These are phyloP conservation scores for Candolleomyces eurysporus DNA, from an alignment of 768 basidiomycete genomes.

Conservation along the genomic window DNA sequence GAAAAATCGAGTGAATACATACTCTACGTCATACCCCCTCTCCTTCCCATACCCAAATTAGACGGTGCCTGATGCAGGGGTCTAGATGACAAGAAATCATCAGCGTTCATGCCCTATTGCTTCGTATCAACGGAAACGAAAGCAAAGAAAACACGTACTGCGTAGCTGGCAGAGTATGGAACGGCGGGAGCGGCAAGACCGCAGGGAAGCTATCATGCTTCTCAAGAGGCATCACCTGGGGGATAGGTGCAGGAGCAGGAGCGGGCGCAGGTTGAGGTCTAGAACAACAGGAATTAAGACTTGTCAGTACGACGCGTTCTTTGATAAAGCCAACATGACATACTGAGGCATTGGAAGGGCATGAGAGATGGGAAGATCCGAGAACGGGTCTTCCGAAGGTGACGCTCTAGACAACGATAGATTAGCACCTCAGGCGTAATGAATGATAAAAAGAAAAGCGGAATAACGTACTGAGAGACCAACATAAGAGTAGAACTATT, in stretches of 20 bases:
- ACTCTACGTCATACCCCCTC: conserved; percentile 9
- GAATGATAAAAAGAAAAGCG: no score
- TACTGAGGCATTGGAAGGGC: conserved; percentile 33
- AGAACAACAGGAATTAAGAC: neutral
- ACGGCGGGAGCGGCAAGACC: conserved; percentile 42
- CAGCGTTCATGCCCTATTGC: neutral
- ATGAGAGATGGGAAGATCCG: neutral
- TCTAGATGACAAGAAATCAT: neutral
- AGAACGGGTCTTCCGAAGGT: conserved; percentile 2
- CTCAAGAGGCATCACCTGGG: conserved; percentile 14
- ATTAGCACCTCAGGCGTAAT: no score
- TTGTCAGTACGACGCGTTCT: no score
- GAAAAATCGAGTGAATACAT: neutral
- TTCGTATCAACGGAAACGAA: neutral
- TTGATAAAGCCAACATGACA: conserved; percentile 8
- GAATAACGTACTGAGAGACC: no score
- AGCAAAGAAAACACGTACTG: conserved; percentile 15
- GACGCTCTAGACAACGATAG: neutral
- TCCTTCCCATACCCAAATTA: no score
- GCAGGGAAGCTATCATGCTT: conserved; percentile 22
- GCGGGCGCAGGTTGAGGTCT: conserved; percentile 17
- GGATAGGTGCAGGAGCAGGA: conserved; percentile 15
- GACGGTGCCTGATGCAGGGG: neutral
- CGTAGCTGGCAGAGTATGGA: conserved; percentile 36
- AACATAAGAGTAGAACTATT: no score